A percentile compares a stretch with the other conserved stretches of the same genome.
phyloP scores from a whole-genome alignment of 148 eudicot species.

The Fallopia convolvulus region DNA sequence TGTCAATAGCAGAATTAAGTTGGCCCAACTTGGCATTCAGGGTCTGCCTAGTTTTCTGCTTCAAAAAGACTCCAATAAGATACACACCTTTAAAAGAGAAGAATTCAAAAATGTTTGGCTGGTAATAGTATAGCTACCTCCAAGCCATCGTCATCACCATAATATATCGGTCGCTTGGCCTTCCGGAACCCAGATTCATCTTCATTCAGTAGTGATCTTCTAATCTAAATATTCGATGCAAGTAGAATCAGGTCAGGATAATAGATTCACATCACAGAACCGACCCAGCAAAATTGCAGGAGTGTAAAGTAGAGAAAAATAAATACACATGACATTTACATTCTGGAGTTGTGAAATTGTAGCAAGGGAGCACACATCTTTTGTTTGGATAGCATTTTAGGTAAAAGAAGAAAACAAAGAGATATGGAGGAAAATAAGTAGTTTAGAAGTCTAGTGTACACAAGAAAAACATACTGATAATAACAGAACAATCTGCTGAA shows the following conservation, averaged over 20 bases:
- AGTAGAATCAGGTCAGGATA: background rate
- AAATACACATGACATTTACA: background rate
- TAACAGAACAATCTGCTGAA: background rate
- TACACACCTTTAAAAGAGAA: background rate
- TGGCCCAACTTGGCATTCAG: conserved; percentile 62
- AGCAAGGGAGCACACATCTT: background rate
- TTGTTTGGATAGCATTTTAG: background rate
- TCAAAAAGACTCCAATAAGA: conserved; percentile 5
- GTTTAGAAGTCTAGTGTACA: too few relatives aligned
- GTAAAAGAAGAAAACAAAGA: background rate
- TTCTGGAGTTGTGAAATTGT: too few relatives aligned
- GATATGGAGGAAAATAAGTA: too few relatives aligned
- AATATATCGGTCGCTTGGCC: conserved; percentile 63
- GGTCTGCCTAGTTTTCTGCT: conserved; percentile 67
- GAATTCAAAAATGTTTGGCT: background rate
- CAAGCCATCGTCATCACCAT: conserved; percentile 76
- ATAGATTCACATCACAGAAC: background rate
- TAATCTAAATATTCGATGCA: conserved; percentile 31
- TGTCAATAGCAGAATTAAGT: conserved; percentile 86
- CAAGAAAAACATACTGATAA: background rate
- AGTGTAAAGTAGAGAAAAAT: background rate
- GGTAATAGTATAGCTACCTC: conserved; percentile 35
- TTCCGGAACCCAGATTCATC: conserved; percentile 71
- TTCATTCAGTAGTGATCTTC: conserved; percentile 69
- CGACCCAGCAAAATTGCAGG: background rate